Percentiles rank a stretch among this genome's conserved stretches.
phyloP scores from a whole-genome alignment of 306 rosid species.

The Erythrophleum fordii region DNA sequence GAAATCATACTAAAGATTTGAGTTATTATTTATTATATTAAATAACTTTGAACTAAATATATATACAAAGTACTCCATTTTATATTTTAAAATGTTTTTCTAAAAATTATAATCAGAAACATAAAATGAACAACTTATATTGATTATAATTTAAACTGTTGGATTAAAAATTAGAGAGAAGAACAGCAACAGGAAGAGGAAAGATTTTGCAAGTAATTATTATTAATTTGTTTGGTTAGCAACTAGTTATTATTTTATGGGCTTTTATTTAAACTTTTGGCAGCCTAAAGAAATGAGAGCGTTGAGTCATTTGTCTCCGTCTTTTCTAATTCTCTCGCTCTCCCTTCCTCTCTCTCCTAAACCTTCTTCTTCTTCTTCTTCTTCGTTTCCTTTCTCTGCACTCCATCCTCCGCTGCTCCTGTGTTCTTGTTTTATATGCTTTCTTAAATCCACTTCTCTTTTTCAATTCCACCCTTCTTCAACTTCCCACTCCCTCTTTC shows the following conservation, averaged over 20 bases:
- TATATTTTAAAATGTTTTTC: background rate
- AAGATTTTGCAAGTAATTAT: background rate
- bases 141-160: background rate
- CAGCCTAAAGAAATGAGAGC: slow-evolving; percentile 57
- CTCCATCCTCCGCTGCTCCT: slow-evolving; percentile 40
- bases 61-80: background rate
- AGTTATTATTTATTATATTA: no score
- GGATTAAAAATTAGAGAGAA: background rate
- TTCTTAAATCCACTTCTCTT: slow-evolving; percentile 14
- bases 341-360: background rate
- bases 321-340: background rate
- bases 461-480: slow-evolving; percentile 29
- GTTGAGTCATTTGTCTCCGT: slow-evolving; percentile 46
- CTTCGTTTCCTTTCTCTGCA: slow-evolving; percentile 56
- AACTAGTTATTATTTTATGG: slow-evolving; percentile 42
- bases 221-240: background rate
- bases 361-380: background rate
- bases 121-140: background rate
- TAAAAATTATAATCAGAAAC: background rate
- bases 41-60: no score
- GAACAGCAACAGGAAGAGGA: background rate
- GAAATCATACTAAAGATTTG: slow-evolving; percentile 20
- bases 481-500: background rate
- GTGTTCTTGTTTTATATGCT: slow-evolving; percentile 7
- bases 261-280: slow-evolving; percentile 52